Evolutionary conservation across 257 asterid species (phyloP).

Genomic region (Forsythia suspensa): DNA sequence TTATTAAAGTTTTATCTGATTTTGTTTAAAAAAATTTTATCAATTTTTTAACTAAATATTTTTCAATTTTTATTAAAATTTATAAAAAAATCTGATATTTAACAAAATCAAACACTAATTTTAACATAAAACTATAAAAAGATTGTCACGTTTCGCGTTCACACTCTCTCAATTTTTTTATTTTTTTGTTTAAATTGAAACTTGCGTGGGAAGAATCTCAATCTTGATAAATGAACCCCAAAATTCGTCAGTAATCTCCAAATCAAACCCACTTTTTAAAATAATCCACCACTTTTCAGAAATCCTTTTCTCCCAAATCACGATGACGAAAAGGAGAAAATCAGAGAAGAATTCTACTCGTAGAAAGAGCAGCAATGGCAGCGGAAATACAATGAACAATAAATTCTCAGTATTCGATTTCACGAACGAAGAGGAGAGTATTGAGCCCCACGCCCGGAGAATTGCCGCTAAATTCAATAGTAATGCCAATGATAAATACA

Average conservation of each 20-base stretch:
- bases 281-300: background rate
- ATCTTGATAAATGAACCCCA: background rate
- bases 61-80: too few relatives aligned
- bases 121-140: too few relatives aligned
- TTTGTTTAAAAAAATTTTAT: too few relatives aligned
- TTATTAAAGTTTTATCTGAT: too few relatives aligned
- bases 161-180: too few relatives aligned
- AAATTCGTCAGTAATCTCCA: background rate
- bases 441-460: conserved; percentile 42
- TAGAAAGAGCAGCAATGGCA: conserved; percentile 14
- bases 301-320: background rate
- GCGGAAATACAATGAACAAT: conserved; percentile 14
- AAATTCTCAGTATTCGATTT: conserved; percentile 56
- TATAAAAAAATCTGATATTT: too few relatives aligned
- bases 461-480: conserved; percentile 30
- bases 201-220: background rate
- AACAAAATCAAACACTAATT: too few relatives aligned
- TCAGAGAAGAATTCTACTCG: background rate
- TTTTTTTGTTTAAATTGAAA: background rate
- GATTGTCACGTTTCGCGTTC: too few relatives aligned
- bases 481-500: conserved; percentile 49
- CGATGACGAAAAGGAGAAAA: conserved; percentile 33
- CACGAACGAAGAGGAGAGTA: conserved; percentile 38
- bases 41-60: too few relatives aligned
- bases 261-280: background rate